Evolutionary conservation across 208 protist species (phyloP).

Genomic region (Acanthamoeba divionensis): DNA sequence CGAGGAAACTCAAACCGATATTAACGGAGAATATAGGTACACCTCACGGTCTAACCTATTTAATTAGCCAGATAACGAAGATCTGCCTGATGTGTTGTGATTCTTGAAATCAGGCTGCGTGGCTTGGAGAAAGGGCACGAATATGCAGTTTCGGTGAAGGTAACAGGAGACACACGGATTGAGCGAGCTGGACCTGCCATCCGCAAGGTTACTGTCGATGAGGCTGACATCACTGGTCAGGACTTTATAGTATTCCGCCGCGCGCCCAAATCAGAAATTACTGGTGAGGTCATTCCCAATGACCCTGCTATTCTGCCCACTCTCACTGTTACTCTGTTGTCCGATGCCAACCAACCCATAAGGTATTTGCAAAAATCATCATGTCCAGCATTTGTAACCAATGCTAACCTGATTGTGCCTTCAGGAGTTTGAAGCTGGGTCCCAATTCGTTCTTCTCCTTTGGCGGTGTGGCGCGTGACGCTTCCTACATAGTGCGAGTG

Average conservation of each 20-base stretch:
- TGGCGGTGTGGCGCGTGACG: not conserved
- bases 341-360: too few species aligned
- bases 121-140: conserved; percentile 28
- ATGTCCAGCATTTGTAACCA: too few species aligned
- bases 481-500: not conserved
- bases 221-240: not conserved
- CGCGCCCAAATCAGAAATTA: not conserved
- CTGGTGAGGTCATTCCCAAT: conserved; percentile 7
- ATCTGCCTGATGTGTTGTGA: too few species aligned
- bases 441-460: conserved; percentile 7
- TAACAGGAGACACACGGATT: not conserved
- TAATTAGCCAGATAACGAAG: too few species aligned
- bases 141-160: conserved; percentile 12
- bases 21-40: not conserved
- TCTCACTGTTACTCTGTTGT: not conserved
- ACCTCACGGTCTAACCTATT: too few species aligned
- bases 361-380: too few species aligned
- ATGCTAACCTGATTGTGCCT: not conserved
- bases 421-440: not conserved
- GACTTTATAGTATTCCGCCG: conserved; percentile 38
- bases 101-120: not conserved
- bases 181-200: not conserved
- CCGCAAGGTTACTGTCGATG: not conserved
- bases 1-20: conserved; percentile 34
- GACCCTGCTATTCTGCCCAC: conserved; percentile 1